Evolutionary conservation across 306 rosid species (phyloP).

Genomic region (Gillenia trifoliata): DNA sequence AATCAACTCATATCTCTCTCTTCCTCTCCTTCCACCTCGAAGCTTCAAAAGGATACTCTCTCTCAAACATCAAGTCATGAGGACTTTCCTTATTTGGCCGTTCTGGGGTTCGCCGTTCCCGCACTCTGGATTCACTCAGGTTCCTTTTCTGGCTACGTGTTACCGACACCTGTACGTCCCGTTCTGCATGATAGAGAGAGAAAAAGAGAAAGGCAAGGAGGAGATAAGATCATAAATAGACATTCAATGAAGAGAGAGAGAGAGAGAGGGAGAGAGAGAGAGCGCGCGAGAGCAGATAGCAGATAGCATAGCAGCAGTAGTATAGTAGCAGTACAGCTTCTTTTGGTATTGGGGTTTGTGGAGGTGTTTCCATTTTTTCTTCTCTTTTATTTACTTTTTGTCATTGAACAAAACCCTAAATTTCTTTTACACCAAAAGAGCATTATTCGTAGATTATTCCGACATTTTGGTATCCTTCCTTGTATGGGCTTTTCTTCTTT

Average conservation of each 20-base stretch:
- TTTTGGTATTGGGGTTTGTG: not conserved
- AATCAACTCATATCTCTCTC: not conserved
- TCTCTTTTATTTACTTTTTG: not conserved
- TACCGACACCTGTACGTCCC: constrained; percentile 16
- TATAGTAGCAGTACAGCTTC: not conserved
- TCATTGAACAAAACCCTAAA: constrained; percentile 38
- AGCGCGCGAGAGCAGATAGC: not conserved
- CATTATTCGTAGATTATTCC: constrained; percentile 14
- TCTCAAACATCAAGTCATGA: not conserved
- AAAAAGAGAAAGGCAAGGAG: not conserved
- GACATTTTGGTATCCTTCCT: constrained; percentile 20
- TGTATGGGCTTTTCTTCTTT: constrained; percentile 6
- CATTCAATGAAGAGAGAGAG: not conserved
- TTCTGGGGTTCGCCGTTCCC: not conserved
- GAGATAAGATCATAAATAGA: not conserved
- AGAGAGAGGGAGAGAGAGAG: constrained; percentile 3
- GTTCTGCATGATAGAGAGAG: constrained; percentile 30
- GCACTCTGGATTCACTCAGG: constrained; percentile 4
- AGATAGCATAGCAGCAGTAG: not conserved
- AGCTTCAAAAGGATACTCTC: not conserved
- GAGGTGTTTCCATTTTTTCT: not conserved
- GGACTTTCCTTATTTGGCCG: constrained; percentile 9
- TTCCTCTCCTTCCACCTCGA: not conserved
- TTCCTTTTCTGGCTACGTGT: constrained; percentile 14
- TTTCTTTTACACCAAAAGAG: not conserved